Evolutionary conservation across 163 green algal genomes (phyloP), one percentile per base, ranked within the genome.

Genomic region (Chloroidium sp.): DNA sequence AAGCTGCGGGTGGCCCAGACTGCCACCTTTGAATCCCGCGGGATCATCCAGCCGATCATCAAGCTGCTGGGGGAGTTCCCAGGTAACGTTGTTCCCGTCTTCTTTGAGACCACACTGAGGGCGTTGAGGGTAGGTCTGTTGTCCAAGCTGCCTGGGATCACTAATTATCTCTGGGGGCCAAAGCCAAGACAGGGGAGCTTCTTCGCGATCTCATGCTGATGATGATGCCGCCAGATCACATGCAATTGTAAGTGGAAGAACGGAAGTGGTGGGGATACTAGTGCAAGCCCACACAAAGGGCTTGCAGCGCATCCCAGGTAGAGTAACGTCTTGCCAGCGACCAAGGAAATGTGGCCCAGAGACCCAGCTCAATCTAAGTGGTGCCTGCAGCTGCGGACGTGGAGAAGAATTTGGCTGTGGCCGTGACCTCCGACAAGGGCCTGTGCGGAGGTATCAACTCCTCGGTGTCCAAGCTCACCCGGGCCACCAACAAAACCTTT

Each of bases 401-500:
- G 14, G 86, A 91, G 81, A 94, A 94, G 82, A 92, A 90, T 78
- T 78, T 98, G 12, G 94, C 89, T 2, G 82, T 99, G 4, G 89
- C 95, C 4, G 82, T 99, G 62, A 96, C 95, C 0, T 95, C 95
- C 4, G 97, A 99, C 89, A 93, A 91, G 78, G 97, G 97, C 61
- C 91, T 99, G 69, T 99, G 97, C 87, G 97, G 97, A 81, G 97
- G 96, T 77, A 96, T 99, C 80, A 99, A 99, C 92, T 94, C 92
- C 76, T 97, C 91, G 64, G 92, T 98, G 62, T 91, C 92, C 81
- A 99, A 99, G 86, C 93, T 92, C 81, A 86, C 87, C 0, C 87
- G 92, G 10, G 87, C 69, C 10, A 78, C 75, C 1, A 4, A 81
- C 61, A 78, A 57, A 10, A 69, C 64, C 64, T 72, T 72, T 10